Base-by-base conservation (phyloP, 192 early-diverging fungal genomes). In the Coemansia javaensis region DNA sequence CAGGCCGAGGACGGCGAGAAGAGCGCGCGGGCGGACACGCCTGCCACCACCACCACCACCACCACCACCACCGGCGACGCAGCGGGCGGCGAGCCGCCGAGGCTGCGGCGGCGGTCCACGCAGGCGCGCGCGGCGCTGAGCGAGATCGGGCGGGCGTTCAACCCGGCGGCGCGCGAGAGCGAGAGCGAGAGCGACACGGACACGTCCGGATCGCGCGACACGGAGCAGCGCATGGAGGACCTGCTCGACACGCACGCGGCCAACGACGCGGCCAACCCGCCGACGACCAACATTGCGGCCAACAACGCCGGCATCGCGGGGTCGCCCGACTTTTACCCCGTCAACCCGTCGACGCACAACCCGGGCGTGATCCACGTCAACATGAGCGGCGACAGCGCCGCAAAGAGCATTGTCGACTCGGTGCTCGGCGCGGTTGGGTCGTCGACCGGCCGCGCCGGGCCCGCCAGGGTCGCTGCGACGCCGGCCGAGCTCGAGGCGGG, bases 301-400 rank as follows among this genome's bases (percentile, higher is more conserved):
- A 74, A 74, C 50, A 74, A 74, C 50, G 62, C 62, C 0, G 63
- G 63, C 5, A 74, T 66, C 24, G 47, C 64, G 5, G 60, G 45
- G 21, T 38, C 44, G 18, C 53, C 54, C 27, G 50, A 60, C 44
- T 66, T 74, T 35, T 66, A 74, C 32, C 63, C 71, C 1, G 20
- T 62, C 45, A 74, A 66, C 33, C 55, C 64, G 35, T 58, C 71
- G 37, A 47, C 41, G 39, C 45, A 61, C n/a, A 74, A 74, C 40
- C 71, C 71, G 0, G 71, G 71, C 40, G 59, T 66, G 21, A 55
- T 74, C 34, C 71, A 74, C 38, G 52, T 74, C 35, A 66, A 44
- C 47, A 74, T 74, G 71, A 66, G 48, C 52, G 71, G 71, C 55
- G 55, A 66, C 44, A 44, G 51, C 10, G 47, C 71, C 1, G 71